phyloP scores from a whole-genome alignment of 2,329 filamentous ascomycete species.

The Raffaelea albimanens region DNA sequence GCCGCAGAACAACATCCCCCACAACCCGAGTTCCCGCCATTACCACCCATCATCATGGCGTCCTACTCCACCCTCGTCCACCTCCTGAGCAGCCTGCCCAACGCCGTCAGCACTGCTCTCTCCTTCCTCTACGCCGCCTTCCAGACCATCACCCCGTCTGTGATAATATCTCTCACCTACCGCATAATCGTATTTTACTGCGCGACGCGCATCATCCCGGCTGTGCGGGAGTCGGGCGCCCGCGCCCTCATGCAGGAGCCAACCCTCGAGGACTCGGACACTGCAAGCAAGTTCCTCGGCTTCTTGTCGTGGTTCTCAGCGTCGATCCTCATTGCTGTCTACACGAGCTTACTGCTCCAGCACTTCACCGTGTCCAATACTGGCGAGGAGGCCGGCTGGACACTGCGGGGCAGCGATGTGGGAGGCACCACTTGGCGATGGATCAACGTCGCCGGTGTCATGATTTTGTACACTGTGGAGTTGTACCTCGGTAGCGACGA shows the following conservation, averaged over 20 bases:
- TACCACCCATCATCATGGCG: slow-evolving; percentile 96
- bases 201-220: slow-evolving; percentile 90
- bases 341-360: slow-evolving; percentile 89
- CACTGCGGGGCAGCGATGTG: slow-evolving; percentile 67
- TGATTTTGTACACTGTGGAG: slow-evolving; percentile 84
- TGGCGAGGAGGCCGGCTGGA: slow-evolving; percentile 63
- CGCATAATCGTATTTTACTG: slow-evolving; percentile 93
- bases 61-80: slow-evolving; percentile 89
- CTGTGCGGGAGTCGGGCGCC: slow-evolving; percentile 78
- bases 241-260: slow-evolving; percentile 76
- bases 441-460: slow-evolving; percentile 84
- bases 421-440: slow-evolving; percentile 87
- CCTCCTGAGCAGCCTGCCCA: slow-evolving; percentile 72
- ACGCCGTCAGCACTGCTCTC: slow-evolving; percentile 72
- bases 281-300: slow-evolving; percentile 68
- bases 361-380: slow-evolving; percentile 72
- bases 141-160: slow-evolving; percentile 89
- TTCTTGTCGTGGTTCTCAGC: slow-evolving; percentile 91
- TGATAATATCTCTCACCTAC: slow-evolving; percentile 90
- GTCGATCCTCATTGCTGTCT: slow-evolving; percentile 88
- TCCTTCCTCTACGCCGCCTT: slow-evolving; percentile 85
- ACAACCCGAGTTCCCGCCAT: slow-evolving; percentile 77
- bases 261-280: slow-evolving; percentile 74
- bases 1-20: slow-evolving; percentile 28
- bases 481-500: slow-evolving; percentile 79